These are phyloP conservation scores for Exophiala lecanii-corni DNA, from an alignment of 2,329 filamentous ascomycete species.

Conservation along the genomic window DNA sequence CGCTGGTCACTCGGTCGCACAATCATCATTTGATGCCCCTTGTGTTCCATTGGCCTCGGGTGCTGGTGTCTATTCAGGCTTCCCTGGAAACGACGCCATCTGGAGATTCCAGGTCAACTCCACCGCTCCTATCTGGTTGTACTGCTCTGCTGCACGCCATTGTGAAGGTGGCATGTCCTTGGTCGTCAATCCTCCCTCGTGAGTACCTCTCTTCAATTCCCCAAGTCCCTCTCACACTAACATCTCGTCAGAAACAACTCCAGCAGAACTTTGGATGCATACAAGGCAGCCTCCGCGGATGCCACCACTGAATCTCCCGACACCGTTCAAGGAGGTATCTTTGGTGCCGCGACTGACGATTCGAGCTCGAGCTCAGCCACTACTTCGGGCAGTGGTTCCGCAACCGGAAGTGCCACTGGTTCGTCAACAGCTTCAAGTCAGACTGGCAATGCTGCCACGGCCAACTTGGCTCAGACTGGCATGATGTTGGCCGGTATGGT, in stretches of 20 bases:
- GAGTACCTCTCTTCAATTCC: no score
- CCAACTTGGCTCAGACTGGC: background rate
- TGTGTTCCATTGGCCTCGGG: slow-evolving; percentile 41
- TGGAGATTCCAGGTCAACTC: slow-evolving; percentile 47
- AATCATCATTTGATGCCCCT: slow-evolving; percentile 46
- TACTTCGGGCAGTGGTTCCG: background rate
- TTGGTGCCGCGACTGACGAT: slow-evolving; percentile 12
- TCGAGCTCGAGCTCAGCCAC: slow-evolving; percentile 1
- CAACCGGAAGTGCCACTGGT: background rate
- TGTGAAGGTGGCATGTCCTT: slow-evolving; percentile 50
- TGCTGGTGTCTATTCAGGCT: slow-evolving; percentile 44
- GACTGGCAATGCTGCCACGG: background rate
- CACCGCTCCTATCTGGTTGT: slow-evolving; percentile 46
- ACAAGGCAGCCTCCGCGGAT: slow-evolving; percentile 20
- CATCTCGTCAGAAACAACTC: background rate
- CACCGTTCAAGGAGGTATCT: slow-evolving; percentile 19
- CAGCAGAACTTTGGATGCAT: slow-evolving; percentile 19
- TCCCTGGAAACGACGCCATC: slow-evolving; percentile 27
- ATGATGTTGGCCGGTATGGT: background rate
- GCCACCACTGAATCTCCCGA: slow-evolving; percentile 12
- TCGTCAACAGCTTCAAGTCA: background rate
- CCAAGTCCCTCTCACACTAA: no score
- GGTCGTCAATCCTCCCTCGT: slow-evolving; percentile 46
- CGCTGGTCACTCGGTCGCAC: slow-evolving; percentile 49
- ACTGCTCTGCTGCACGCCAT: slow-evolving; percentile 48